These are phyloP conservation scores for Dactylellina cionopaga DNA, from an alignment of 2,329 filamentous ascomycete species.

Conservation along the genomic window DNA sequence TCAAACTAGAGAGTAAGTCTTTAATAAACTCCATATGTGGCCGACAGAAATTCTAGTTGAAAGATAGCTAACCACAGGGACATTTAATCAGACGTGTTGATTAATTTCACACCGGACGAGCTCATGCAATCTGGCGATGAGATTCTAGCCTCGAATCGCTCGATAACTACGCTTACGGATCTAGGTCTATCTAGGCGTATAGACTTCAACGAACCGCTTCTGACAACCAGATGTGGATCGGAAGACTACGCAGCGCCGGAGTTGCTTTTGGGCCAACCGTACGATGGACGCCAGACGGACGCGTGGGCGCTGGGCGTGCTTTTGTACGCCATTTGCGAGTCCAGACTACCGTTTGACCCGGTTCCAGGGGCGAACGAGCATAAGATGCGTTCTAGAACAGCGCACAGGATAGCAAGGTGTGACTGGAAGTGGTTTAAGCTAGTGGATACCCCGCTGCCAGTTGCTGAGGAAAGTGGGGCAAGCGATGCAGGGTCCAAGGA, in stretches of 20 bases:
- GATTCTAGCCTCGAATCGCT: conserved; percentile 77
- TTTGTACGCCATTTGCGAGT: conserved; percentile 91
- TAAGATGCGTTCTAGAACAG: conserved; percentile 81
- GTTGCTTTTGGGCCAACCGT: conserved; percentile 92
- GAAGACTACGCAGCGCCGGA: conserved; percentile 98
- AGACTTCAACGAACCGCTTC: conserved; percentile 78
- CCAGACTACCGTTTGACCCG: conserved; percentile 91
- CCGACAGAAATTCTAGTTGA: too few relatives aligned
- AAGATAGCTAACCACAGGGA: conserved; percentile 29
- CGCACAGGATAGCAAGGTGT: conserved; percentile 91
- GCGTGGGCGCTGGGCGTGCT: conserved; percentile 95
- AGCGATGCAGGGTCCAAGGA: conserved; percentile 65
- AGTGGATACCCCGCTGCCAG: conserved; percentile 42
- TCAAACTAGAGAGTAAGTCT: conserved; percentile 92
- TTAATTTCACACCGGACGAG: conserved; percentile 76
- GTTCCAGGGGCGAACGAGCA: conserved; percentile 80
- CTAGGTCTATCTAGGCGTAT: conserved; percentile 88
- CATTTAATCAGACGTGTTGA: conserved; percentile 76
- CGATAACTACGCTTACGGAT: conserved; percentile 88
- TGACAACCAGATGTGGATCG: conserved; percentile 93
- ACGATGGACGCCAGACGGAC: conserved; percentile 90
- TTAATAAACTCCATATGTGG: conserved; percentile 50
- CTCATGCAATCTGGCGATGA: conserved; percentile 69
- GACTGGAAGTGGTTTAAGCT: conserved; percentile 91
- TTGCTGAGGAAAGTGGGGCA: conserved; percentile 77